Conservation (phyloP, 176 grass and related monocot genomes). For the Triticum monococcum region DNA sequence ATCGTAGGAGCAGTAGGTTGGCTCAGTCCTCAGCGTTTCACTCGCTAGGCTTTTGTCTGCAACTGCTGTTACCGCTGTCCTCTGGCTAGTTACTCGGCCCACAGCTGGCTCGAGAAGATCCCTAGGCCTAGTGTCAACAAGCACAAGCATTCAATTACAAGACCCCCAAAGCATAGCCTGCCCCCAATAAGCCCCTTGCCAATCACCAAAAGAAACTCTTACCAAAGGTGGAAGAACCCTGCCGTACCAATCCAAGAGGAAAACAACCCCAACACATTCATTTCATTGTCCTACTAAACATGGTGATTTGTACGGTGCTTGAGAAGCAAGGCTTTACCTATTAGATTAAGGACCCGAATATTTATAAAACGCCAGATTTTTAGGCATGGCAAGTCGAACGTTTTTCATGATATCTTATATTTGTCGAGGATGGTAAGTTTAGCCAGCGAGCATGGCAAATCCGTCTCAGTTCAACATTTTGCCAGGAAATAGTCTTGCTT, state of each 20-base stretch:
- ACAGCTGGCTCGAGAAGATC: slow-evolving; percentile 32
- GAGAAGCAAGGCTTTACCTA: background rate
- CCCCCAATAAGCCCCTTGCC: background rate
- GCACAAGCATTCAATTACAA: slow-evolving; percentile 18
- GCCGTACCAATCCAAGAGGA: background rate
- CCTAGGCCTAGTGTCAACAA: background rate
- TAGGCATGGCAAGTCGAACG: too few relatives aligned
- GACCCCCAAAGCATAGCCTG: background rate
- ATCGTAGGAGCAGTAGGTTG: slow-evolving; percentile 1
- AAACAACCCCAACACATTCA: background rate
- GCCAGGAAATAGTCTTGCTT: too few relatives aligned
- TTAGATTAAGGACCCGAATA: too few relatives aligned
- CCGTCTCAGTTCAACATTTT: too few relatives aligned
- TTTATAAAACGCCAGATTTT: too few relatives aligned
- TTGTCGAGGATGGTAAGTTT: too few relatives aligned
- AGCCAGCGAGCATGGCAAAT: too few relatives aligned
- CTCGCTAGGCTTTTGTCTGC: slow-evolving; percentile 44
- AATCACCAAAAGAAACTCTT: background rate
- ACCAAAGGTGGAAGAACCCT: background rate
- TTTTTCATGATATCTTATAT: too few relatives aligned
- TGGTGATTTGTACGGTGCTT: background rate
- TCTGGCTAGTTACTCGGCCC: slow-evolving; percentile 26
- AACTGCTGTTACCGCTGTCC: slow-evolving; percentile 12
- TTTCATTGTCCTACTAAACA: background rate
- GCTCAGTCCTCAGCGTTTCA: slow-evolving; percentile 9